These are phyloP conservation scores for Fusarium proliferatum DNA, from an alignment of 2,329 filamentous ascomycete species.

Conservation along the genomic window DNA sequence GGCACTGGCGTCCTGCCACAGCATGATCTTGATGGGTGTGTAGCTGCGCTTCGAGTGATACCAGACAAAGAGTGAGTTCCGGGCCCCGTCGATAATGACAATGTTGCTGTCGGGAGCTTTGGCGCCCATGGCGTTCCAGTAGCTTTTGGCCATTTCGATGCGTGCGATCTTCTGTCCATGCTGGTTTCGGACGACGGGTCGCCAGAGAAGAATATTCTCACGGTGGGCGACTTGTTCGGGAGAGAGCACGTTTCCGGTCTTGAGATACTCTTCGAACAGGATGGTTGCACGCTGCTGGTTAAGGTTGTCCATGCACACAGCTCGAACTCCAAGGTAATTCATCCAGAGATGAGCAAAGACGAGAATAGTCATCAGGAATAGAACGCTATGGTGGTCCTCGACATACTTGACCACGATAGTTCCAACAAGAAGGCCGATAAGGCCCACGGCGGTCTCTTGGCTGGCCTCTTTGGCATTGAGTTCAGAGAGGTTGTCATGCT, in stretches of 20 bases:
- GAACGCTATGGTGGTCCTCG: constrained; percentile 76
- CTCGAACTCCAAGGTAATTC: constrained; percentile 86
- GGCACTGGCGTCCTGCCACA: constrained; percentile 47
- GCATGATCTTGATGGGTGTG: constrained; percentile 50
- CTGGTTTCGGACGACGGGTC: constrained; percentile 46
- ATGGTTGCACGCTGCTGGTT: constrained; percentile 90
- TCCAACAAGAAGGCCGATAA: constrained; percentile 87
- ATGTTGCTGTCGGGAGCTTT: constrained; percentile 29
- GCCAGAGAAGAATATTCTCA: constrained; percentile 71
- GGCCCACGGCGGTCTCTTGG: constrained; percentile 92
- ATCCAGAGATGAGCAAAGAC: constrained; percentile 82
- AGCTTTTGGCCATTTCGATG: constrained; percentile 57
- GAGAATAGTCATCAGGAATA: constrained; percentile 76
- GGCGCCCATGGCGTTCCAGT: constrained; percentile 51
- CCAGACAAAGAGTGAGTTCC: constrained; percentile 47
- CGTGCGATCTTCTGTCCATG: constrained; percentile 43
- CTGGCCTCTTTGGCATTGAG: constrained; percentile 95
- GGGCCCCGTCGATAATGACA: constrained; percentile 46
- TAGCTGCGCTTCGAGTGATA: constrained; percentile 32
- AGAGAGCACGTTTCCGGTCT: constrained; percentile 62
- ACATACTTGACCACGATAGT: constrained; percentile 83
- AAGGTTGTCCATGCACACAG: constrained; percentile 84
- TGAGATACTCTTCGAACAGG: constrained; percentile 71
- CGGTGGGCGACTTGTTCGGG: constrained; percentile 73
- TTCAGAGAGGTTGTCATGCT: constrained; percentile 87